phyloP scores from a whole-genome alignment of 129 eudicot genomes.

The Oenanthe sinensis region DNA sequence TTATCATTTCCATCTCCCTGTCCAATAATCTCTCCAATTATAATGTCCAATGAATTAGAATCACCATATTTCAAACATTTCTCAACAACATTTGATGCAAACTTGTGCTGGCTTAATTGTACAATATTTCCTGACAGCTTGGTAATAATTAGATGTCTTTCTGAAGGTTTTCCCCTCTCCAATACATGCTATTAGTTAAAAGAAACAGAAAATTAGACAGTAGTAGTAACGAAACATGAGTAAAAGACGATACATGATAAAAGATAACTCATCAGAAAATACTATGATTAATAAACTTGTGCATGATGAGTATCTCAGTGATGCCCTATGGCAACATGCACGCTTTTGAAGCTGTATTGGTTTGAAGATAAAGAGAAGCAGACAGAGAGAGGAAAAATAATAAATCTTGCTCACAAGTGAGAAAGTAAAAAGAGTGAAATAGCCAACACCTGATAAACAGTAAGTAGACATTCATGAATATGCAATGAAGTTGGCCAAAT shows the following conservation, averaged over 20 bases:
- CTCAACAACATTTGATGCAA: conserved; percentile 69
- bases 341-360: not conserved
- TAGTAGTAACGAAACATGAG: not conserved
- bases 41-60: conserved; percentile 38
- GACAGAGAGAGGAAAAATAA: not conserved
- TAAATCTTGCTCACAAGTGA: not conserved
- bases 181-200: conserved; percentile 43
- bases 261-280: not conserved
- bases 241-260: not conserved
- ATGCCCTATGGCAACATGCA: not conserved
- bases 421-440: not conserved
- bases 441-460: not conserved
- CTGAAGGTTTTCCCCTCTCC: conserved; percentile 51
- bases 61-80: conserved; percentile 68
- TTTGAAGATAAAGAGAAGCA: no score
- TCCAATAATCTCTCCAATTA: conserved; percentile 63
- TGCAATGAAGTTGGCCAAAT: not conserved
- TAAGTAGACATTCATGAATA: not conserved
- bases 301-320: not conserved
- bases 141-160: conserved; percentile 46
- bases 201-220: conserved; percentile 1
- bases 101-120: conserved; percentile 64
- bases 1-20: conserved; percentile 50
- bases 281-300: not conserved
- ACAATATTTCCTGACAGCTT: conserved; percentile 45